phyloP scores from a whole-genome alignment of 148 eudicot species.

The Nepenthes mirabilis region DNA sequence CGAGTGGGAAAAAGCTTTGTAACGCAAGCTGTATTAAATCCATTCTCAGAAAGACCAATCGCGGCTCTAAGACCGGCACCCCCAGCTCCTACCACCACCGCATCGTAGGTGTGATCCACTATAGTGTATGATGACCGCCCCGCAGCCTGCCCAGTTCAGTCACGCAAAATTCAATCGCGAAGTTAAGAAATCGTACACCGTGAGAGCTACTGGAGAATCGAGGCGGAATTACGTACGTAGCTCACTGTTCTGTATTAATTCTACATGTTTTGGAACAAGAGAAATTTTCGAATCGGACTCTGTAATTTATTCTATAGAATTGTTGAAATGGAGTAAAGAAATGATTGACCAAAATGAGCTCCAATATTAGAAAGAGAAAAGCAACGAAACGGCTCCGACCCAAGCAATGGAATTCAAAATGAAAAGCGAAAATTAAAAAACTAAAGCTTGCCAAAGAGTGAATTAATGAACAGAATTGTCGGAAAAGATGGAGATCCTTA shows the following conservation, averaged over 20 bases:
- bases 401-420: not conserved
- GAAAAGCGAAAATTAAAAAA: too few relatives aligned
- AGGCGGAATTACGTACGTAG: not conserved
- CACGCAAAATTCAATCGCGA: not conserved
- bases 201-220: not conserved
- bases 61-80: constrained; percentile 98
- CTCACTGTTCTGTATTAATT: too few relatives aligned
- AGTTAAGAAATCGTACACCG: not conserved
- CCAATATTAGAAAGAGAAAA: too few relatives aligned
- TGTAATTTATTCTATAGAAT: too few relatives aligned
- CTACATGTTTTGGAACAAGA: too few relatives aligned
- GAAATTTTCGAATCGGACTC: too few relatives aligned
- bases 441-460: too few relatives aligned
- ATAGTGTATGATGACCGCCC: constrained; percentile 51
- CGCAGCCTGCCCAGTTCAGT: constrained; percentile 9
- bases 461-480: not conserved
- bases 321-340: too few relatives aligned
- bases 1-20: constrained; percentile 98
- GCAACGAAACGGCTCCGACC: not conserved
- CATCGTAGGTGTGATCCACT: constrained; percentile 95
- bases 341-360: too few relatives aligned
- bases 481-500: constrained; percentile 7
- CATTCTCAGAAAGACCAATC: constrained; percentile 93
- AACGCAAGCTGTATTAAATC: constrained; percentile 93
- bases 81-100: constrained; percentile 95